Conservation (phyloP, 352 stramenopile genomes). For the Globisporangium acanthophoron region DNA sequence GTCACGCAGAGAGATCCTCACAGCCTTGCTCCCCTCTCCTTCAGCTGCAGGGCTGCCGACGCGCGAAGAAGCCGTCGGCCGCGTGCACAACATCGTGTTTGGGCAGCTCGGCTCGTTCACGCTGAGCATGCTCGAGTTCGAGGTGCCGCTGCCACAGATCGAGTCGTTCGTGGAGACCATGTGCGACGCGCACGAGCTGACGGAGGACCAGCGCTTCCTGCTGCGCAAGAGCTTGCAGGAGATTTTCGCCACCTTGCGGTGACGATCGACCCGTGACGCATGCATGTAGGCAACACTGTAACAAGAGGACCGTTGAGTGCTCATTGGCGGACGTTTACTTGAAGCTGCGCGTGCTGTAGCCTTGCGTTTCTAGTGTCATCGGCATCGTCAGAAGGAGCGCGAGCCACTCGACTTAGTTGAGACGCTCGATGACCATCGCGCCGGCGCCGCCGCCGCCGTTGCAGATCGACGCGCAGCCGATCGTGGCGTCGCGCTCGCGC, state of each 20-base stretch:
- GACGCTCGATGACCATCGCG: constrained; percentile 94
- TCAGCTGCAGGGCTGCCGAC: constrained; percentile 32
- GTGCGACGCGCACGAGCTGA: constrained; percentile 82
- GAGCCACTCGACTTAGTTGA: constrained; percentile 31
- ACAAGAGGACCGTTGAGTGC: neutral
- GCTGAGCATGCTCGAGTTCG: constrained; percentile 85
- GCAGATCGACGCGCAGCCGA: constrained; percentile 96
- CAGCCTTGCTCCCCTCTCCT: too few species aligned
- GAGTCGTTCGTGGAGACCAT: constrained; percentile 86
- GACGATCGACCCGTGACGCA: neutral
- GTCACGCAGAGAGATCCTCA: too few species aligned
- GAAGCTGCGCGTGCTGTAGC: neutral
- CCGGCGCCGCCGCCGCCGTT: constrained; percentile 97
- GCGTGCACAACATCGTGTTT: constrained; percentile 87
- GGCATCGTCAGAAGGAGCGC: too few species aligned
- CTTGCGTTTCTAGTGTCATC: neutral
- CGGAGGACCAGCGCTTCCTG: constrained; percentile 80
- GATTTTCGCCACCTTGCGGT: constrained; percentile 51
- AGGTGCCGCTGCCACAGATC: constrained; percentile 72
- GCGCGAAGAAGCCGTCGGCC: constrained; percentile 75
- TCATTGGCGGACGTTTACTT: neutral
- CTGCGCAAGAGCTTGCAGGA: constrained; percentile 77
- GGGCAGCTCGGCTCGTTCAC: constrained; percentile 82
- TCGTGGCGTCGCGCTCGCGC: constrained; percentile 92
- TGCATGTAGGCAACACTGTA: neutral